phyloP scores from a whole-genome alignment of 345 rosid genomes.

The Pistacia vera region DNA sequence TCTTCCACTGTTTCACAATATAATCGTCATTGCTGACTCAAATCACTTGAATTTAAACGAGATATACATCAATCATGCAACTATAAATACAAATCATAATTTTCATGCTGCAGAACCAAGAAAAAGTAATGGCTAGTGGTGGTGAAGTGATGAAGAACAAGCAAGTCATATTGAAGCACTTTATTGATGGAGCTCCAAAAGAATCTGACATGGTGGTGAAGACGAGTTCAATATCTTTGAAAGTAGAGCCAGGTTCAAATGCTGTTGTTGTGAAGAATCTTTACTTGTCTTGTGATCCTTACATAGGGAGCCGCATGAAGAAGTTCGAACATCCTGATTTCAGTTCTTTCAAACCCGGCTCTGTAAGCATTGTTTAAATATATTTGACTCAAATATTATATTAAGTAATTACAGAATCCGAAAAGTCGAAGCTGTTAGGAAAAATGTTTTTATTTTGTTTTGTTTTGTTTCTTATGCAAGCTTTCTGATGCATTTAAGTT shows the following conservation, averaged over 20 bases:
- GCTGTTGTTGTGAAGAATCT: slow-evolving; percentile 37
- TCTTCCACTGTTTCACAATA: no score
- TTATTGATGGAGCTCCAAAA: slow-evolving; percentile 21
- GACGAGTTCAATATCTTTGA: slow-evolving; percentile 2
- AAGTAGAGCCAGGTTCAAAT: slow-evolving; percentile 22
- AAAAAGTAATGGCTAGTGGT: background rate
- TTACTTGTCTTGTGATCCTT: slow-evolving; percentile 2
- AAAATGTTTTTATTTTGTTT: background rate
- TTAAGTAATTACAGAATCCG: no score
- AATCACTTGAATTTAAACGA: no score
- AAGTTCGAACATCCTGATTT: background rate
- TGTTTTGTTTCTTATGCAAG: no score
- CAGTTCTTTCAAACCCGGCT: slow-evolving; percentile 9
- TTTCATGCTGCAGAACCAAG: no score
- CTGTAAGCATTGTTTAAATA: slow-evolving; percentile 10
- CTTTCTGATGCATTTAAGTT: background rate
- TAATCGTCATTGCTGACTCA: no score
- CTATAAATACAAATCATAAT: background rate
- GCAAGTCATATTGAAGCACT: slow-evolving; percentile 38
- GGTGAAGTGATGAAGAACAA: slow-evolving; percentile 28
- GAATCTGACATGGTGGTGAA: slow-evolving; percentile 31
- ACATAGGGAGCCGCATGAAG: no score
- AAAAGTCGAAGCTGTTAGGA: no score
- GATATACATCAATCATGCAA: no score
- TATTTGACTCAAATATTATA: background rate